Evolutionary conservation across 192 early-diverging fungal genomes (phyloP).

Genomic region (Podila epigama): DNA sequence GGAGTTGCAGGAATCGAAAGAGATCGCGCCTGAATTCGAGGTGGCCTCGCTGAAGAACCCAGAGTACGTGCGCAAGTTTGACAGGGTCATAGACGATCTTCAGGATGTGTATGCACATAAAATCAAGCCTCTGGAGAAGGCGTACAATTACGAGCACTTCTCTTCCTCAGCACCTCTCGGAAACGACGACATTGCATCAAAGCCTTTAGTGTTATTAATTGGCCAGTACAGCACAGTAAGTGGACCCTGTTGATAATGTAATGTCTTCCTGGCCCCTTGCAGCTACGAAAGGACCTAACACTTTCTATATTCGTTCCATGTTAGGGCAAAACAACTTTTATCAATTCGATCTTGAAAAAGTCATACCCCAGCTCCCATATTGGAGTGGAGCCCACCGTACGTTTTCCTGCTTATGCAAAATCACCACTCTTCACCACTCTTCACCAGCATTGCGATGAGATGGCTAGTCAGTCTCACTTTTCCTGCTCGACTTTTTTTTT

Average conservation of each 20-base stretch:
- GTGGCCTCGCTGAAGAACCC: slow-evolving; percentile 50
- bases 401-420: not conserved
- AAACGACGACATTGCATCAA: slow-evolving; percentile 80
- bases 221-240: slow-evolving; percentile 81
- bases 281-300: no score
- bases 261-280: not conserved
- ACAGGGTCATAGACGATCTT: slow-evolving; percentile 64
- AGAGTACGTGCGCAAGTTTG: slow-evolving; percentile 45
- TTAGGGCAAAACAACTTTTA: slow-evolving; percentile 83
- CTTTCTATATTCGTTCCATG: not conserved
- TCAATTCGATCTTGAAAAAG: slow-evolving; percentile 77
- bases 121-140: slow-evolving; percentile 73
- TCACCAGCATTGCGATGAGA: no score
- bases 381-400: slow-evolving; percentile 75
- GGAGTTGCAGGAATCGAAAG: no score
- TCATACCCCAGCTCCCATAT: slow-evolving; percentile 82
- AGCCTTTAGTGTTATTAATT: slow-evolving; percentile 83
- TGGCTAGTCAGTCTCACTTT: no score
- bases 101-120: slow-evolving; percentile 73
- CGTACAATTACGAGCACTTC: slow-evolving; percentile 72
- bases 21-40: slow-evolving; percentile 25
- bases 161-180: slow-evolving; percentile 77
- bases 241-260: not conserved
- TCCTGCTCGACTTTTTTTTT: no score
- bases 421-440: no score